These are phyloP conservation scores for Kodamaea anthophila DNA, from an alignment of 1,139 yeast species.

Conservation along the genomic window DNA sequence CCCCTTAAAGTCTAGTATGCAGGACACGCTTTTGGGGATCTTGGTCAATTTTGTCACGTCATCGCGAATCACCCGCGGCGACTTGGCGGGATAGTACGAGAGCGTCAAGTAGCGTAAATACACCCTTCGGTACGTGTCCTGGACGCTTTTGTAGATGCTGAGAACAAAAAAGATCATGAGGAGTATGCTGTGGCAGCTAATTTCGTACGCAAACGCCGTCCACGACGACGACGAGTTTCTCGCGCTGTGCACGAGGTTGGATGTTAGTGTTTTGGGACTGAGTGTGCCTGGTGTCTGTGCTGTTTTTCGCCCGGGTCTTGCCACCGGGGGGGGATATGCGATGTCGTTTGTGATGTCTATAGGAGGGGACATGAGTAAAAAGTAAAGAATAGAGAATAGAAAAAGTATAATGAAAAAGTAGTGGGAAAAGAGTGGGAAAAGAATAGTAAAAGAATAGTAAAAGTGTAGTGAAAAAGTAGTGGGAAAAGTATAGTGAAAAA, in stretches of 20 bases:
- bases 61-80: slow-evolving; percentile 81
- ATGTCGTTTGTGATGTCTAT: too few species aligned
- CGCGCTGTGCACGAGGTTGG: slow-evolving; percentile 1
- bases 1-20: slow-evolving; percentile 62
- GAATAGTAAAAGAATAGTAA: too few species aligned
- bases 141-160: slow-evolving; percentile 48
- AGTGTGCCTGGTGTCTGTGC: too few species aligned
- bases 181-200: slow-evolving; percentile 35
- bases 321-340: too few species aligned
- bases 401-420: too few species aligned
- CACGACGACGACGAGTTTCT: slow-evolving; percentile 3
- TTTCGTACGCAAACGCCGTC: slow-evolving; percentile 8
- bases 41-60: slow-evolving; percentile 71
- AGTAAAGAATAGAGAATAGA: too few species aligned
- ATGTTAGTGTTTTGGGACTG: too few species aligned
- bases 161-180: slow-evolving; percentile 49
- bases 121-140: slow-evolving; percentile 48
- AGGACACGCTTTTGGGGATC: slow-evolving; percentile 71
- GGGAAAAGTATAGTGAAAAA: too few species aligned
- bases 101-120: slow-evolving; percentile 55
- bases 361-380: too few species aligned
- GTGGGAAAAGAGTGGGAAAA: too few species aligned
- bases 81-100: slow-evolving; percentile 72
- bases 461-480: too few species aligned
- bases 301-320: too few species aligned